Percentiles rank a stretch among this genome's conserved stretches.
Conservation (phyloP, 495 filamentous ascomycete genomes). For the Penicillium paxilli region DNA sequence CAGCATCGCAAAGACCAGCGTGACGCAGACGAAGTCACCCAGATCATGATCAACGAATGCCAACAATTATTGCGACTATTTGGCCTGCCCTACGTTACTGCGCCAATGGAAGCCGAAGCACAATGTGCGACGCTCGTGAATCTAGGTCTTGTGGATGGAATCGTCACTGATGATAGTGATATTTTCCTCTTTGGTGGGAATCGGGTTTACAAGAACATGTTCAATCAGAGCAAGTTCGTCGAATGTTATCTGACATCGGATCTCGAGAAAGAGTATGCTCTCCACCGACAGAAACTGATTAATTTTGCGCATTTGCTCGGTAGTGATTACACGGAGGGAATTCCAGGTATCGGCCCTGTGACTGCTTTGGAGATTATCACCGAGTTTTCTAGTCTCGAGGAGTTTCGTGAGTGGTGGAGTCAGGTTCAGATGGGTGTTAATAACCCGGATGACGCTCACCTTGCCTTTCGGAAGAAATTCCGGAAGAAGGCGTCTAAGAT, state of each 20-base stretch:
- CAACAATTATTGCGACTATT: constrained; percentile 89
- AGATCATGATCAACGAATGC: constrained; percentile 92
- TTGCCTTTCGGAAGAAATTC: constrained; percentile 80
- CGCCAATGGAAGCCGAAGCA: constrained; percentile 98
- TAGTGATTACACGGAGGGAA: constrained; percentile 90
- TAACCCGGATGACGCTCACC: constrained; percentile 37
- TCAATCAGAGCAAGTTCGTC: constrained; percentile 94
- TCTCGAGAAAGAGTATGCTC: constrained; percentile 83
- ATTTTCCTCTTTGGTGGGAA: constrained; percentile 97
- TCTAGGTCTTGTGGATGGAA: constrained; percentile 88
- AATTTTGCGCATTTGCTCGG: constrained; percentile 86
- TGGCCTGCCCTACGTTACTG: constrained; percentile 93
- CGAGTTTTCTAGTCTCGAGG: constrained; percentile 70
- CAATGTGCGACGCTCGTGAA: constrained; percentile 91
- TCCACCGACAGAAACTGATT: constrained; percentile 81
- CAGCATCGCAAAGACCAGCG: constrained; percentile 95
- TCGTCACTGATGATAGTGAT: constrained; percentile 97
- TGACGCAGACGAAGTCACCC: constrained; percentile 93
- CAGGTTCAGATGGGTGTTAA: constrained; percentile 63
- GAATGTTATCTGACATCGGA: constrained; percentile 92
- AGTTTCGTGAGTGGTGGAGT: constrained; percentile 87
- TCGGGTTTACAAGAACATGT: constrained; percentile 98
- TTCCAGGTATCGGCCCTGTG: constrained; percentile 88
- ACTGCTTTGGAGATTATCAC: constrained; percentile 89
- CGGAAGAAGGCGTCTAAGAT: constrained; percentile 76